Base-by-base conservation (phyloP, 495 filamentous ascomycete genomes). In the Trichoderma reesei region DNA sequence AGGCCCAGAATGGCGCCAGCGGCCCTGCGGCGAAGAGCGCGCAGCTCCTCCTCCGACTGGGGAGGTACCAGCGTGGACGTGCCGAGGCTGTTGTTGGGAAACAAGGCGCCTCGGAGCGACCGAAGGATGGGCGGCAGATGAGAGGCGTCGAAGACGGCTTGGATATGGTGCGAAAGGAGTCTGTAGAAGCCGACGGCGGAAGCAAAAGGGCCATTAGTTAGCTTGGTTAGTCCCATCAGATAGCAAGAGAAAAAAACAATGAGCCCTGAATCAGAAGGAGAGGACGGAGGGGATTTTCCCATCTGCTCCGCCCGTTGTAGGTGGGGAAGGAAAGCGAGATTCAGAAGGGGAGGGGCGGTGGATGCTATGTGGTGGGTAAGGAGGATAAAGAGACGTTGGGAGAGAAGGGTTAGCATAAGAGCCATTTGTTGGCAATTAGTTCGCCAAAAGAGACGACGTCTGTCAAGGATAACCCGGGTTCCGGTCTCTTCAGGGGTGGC, bases 61-160 rank as follows among this genome's bases (percentile, higher is more conserved):
- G 82, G 81, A 36, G 79, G 68, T 34, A 75, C 66, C 63, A 83
- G 71, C 62, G 72, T 75, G 65, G 80, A 70, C 13, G 73, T 71
- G 41, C 76, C 82, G 65, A 77, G 79, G 64, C 83, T 74, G 75
- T 94, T 92, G 76, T 87, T 84, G 36, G 92, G 91, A 72, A 96
- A 96, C 51, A 96, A 75, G 63, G 87, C 80, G 60, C 81, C 83
- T 72, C 93, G 86, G 68, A 85, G 79, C 64, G 80, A 82, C 70
- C 85, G 83, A 66, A 98, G 86, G 64, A 92, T 78, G 67, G 83
- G 81, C 73, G 91, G 90, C 62, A 94, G 80, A 68, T 86, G 80
- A 64, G 81, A 75, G 62, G 89, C 82, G 75, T 86, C 83, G 33
- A 89, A 77, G 64, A 95, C 72, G 69, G 84, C 78, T 62, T 82